Evolutionary conservation across 768 basidiomycete species (phyloP), one percentile per base, ranked within the genome.

Genomic region (Porpolomopsis calyptriformis): DNA sequence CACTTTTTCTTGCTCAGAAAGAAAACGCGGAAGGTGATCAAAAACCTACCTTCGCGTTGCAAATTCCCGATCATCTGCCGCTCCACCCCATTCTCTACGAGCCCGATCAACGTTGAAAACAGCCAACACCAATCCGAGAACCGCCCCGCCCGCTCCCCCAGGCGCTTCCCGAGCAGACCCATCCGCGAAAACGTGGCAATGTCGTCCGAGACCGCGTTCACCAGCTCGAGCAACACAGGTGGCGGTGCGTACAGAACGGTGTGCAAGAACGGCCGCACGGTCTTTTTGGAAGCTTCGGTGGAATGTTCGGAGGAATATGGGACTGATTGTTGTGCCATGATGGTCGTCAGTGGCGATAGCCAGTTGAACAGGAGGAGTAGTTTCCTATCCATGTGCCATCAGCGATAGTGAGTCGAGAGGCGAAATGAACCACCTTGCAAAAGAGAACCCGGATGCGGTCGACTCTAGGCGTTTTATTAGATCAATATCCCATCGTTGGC

Each of bases 101-200:
- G 67, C 40, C 80, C 80, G 10, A 86, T 85, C 24, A 90, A 66
- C 0, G 85, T 91, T 12, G 81, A 70, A 23, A 84, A 64, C 51
- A 91, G 72, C 88, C 87, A 91, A 58, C 87, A 88, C 83, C 84
- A 89, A 60, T 90, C 78, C 1, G 87, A 78, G 56, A 88, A 78
- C 9, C 77, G 74, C 27, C 69, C 85, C 2, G 86, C 88, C 27
- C 78, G 74, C 41, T 75, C 71, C 14, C 88, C 88, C 1, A 73
- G 63, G 41, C 68, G 71, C 52, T 75, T 73, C 4, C 82, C 77
- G 3, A 90, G 53, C 8, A 91, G 63, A 1, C 87, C 88, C 23
- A 90, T 63, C 49, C 68, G 70, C 10, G 82, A 78, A 53, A 80
- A 76, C n/a, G 86, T 87, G 39, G 74, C 72, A n/a, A 86, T 60